These are phyloP conservation scores for Dendrocalamus sinicus DNA, from an alignment of 176 grass and related monocot species.

Conservation along the genomic window DNA sequence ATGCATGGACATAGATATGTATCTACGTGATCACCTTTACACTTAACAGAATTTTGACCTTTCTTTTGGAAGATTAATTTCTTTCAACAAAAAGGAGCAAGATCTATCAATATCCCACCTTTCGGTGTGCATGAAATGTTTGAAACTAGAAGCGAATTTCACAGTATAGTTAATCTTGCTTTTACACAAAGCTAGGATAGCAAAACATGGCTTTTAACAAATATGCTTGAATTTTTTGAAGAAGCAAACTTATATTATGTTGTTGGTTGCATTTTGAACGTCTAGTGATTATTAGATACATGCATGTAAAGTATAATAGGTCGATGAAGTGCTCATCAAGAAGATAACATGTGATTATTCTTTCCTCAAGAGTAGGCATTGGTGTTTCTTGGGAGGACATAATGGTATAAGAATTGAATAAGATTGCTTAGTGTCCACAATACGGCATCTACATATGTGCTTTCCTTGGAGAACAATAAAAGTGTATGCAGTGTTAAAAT, in stretches of 20 bases:
- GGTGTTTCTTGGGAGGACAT: conserved; percentile 39
- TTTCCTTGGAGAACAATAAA: conserved; percentile 46
- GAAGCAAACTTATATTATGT: background rate
- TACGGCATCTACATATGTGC: conserved; percentile 38
- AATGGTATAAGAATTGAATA: conserved; percentile 52
- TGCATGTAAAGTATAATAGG: conserved; percentile 37
- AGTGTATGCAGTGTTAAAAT: conserved; percentile 19
- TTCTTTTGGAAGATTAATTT: conserved; percentile 39
- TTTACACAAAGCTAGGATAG: conserved; percentile 12
- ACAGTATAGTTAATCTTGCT: conserved; percentile 30
- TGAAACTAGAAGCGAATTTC: conserved; percentile 25
- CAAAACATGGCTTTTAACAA: conserved; percentile 23
- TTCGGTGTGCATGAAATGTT: conserved; percentile 45
- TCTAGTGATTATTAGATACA: conserved; percentile 2
- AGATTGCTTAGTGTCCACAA: conserved; percentile 44
- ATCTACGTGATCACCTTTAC: conserved; percentile 43
- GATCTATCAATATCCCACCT: conserved; percentile 45
- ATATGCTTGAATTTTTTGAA: background rate
- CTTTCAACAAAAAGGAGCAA: conserved; percentile 45
- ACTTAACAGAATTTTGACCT: conserved; percentile 53
- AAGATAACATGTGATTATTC: conserved; percentile 59
- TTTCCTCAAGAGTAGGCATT: conserved; percentile 48
- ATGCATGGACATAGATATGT: conserved; percentile 34
- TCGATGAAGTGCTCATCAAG: conserved; percentile 55
- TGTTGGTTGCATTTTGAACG: conserved; percentile 14